A percentile compares a stretch with the other conserved stretches of the same genome.
Evolutionary conservation across 2,329 filamentous ascomycete species (phyloP).

Genomic region (Aspergillus chevalieri): DNA sequence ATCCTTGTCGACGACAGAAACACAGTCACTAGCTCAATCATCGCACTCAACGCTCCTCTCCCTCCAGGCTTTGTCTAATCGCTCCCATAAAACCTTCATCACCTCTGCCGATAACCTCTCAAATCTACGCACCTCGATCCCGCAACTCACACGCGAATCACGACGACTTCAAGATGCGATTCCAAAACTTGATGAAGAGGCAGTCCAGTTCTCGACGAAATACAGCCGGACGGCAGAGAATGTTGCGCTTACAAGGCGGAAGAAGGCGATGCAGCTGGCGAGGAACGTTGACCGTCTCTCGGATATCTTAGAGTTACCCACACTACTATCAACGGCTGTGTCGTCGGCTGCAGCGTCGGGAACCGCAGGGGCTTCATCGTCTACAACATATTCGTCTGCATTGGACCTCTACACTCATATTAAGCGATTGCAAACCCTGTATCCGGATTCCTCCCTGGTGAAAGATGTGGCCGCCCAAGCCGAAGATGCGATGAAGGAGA

Average conservation of each 20-base stretch:
- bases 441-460: slow-evolving; percentile 71
- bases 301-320: slow-evolving; percentile 84
- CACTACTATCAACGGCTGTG: slow-evolving; percentile 70
- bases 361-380: slow-evolving; percentile 40
- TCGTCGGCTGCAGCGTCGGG: slow-evolving; percentile 37
- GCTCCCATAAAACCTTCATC: slow-evolving; percentile 79
- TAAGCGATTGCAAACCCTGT: slow-evolving; percentile 73
- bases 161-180: slow-evolving; percentile 64
- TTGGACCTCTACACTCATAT: slow-evolving; percentile 93
- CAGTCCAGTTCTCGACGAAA: slow-evolving; percentile 71
- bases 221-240: slow-evolving; percentile 71
- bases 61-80: slow-evolving; percentile 80
- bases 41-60: slow-evolving; percentile 76
- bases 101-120: slow-evolving; percentile 70
- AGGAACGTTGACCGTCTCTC: slow-evolving; percentile 84
- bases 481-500: slow-evolving; percentile 78
- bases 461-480: slow-evolving; percentile 68
- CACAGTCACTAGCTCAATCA: slow-evolving; percentile 70
- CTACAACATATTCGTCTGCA: slow-evolving; percentile 76
- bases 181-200: slow-evolving; percentile 70
- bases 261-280: slow-evolving; percentile 72
- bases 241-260: slow-evolving; percentile 64
- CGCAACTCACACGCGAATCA: slow-evolving; percentile 60
- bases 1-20: slow-evolving; percentile 67
- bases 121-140: slow-evolving; percentile 67